These are phyloP conservation scores for Kingdonia uniflora DNA, from an alignment of 164 flowering plant species.

Conservation along the genomic window DNA sequence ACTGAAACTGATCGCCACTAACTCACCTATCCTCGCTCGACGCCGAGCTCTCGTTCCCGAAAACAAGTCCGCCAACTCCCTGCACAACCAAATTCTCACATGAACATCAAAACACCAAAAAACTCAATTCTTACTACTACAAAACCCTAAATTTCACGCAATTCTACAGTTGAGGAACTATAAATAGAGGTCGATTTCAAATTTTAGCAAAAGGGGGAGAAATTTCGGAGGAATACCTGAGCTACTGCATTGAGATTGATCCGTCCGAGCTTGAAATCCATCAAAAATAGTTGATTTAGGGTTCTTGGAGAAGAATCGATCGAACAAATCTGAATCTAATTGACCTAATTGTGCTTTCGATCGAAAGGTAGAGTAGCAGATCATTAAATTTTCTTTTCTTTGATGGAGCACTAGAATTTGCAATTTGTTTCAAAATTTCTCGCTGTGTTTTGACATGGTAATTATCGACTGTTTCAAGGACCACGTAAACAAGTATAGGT, in stretches of 20 bases:
- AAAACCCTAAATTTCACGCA: no score
- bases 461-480: no score
- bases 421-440: no score
- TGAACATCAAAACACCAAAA: neutral
- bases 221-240: constrained; percentile 14
- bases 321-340: no score
- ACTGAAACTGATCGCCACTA: neutral
- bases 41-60: constrained; percentile 66
- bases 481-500: no score
- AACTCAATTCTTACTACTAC: neutral
- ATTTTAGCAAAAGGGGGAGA: neutral
- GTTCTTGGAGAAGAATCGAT: no score
- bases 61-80: constrained; percentile 90
- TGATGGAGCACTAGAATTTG: neutral
- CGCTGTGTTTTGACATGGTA: no score
- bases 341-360: no score
- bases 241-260: constrained; percentile 28
- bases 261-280: constrained; percentile 29
- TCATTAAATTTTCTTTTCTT: no score
- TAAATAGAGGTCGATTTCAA: no score
- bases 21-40: constrained; percentile 76
- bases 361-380: no score
- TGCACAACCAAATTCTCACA: constrained; percentile 18
- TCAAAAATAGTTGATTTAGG: constrained; percentile 6
- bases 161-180: no score